Conservation (phyloP, 2,329 filamentous ascomycete species). For the Hypocreales sp. region DNA sequence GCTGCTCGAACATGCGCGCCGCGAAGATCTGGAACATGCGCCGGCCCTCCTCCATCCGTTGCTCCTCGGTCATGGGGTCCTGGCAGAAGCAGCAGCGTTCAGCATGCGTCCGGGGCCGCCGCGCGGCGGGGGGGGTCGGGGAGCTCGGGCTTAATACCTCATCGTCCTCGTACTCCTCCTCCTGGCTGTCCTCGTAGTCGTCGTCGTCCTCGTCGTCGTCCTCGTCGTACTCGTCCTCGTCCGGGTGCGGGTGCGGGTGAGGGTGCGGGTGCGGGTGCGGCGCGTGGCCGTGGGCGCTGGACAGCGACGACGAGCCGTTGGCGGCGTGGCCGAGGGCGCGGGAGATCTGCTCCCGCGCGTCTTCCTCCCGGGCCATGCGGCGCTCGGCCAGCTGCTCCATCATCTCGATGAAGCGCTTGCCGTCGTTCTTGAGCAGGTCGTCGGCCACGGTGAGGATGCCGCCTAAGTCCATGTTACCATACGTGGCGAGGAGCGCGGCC, state of each 20-base stretch:
- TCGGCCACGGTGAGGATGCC: conserved; percentile 97
- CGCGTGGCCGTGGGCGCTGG: neutral
- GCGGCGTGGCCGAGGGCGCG: conserved; percentile 41
- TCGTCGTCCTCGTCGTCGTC: conserved; percentile 53
- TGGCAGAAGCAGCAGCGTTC: conserved; percentile 36
- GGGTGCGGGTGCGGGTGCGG: conserved; percentile 24
- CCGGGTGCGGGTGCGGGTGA: conserved; percentile 63
- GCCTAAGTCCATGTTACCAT: conserved; percentile 47
- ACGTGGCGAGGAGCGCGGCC: conserved; percentile 25
- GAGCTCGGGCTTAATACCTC: conserved; percentile 38
- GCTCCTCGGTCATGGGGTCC: conserved; percentile 95
- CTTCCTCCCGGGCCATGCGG: conserved; percentile 91
- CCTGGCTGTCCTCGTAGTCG: conserved; percentile 46
- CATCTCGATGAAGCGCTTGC: conserved; percentile 99
- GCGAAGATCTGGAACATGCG: conserved; percentile 99
- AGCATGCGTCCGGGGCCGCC: conserved; percentile 24
- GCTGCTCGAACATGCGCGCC: conserved; percentile 96
- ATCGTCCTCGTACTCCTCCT: conserved; percentile 63
- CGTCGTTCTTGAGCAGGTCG: conserved; percentile 95
- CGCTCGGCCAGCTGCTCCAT: conserved; percentile 98
- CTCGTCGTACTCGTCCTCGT: conserved; percentile 54
- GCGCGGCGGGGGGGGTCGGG: conserved; percentile 23
- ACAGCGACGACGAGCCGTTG: conserved; percentile 34
- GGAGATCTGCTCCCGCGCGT: conserved; percentile 50
- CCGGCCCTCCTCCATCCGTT: conserved; percentile 96